Percentiles rank a stretch among this genome's conserved stretches.
Evolutionary conservation across 2,329 filamentous ascomycete species (phyloP).

Genomic region (Sporothrix mexicana): DNA sequence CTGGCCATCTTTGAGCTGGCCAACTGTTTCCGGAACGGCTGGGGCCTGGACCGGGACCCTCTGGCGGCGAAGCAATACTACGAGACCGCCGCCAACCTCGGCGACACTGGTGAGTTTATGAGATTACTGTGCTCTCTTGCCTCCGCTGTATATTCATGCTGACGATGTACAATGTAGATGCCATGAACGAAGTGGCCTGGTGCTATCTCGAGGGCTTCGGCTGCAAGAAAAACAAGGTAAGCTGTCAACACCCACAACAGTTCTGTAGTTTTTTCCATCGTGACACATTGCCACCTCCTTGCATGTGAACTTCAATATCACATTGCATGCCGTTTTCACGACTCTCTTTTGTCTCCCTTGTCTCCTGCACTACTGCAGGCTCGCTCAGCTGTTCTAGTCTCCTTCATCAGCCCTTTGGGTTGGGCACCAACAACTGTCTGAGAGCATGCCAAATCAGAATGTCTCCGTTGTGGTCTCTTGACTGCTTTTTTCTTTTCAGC

Average conservation of each 20-base stretch:
- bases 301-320: constrained; percentile 7
- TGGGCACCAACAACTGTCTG: constrained; percentile 7
- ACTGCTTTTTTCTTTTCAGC: constrained; percentile 4
- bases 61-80: constrained; percentile 93
- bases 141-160: constrained; percentile 16
- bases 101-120: constrained; percentile 73
- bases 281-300: neutral
- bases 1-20: constrained; percentile 95
- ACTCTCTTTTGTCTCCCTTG: neutral
- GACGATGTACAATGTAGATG: constrained; percentile 61
- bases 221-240: constrained; percentile 97
- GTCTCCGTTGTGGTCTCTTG: neutral
- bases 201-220: constrained; percentile 98
- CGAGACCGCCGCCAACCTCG: constrained; percentile 94
- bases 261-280: neutral
- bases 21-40: constrained; percentile 91
- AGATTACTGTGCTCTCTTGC: constrained; percentile 41
- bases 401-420: neutral
- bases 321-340: constrained; percentile 4
- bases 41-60: constrained; percentile 87
- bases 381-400: neutral
- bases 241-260: constrained; percentile 43
- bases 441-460: neutral
- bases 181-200: constrained; percentile 96
- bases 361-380: neutral